Evolutionary conservation across 2,329 filamentous ascomycete species (phyloP), one percentile per base, ranked within the genome.

Genomic region (Cladobotryum protrusum): DNA sequence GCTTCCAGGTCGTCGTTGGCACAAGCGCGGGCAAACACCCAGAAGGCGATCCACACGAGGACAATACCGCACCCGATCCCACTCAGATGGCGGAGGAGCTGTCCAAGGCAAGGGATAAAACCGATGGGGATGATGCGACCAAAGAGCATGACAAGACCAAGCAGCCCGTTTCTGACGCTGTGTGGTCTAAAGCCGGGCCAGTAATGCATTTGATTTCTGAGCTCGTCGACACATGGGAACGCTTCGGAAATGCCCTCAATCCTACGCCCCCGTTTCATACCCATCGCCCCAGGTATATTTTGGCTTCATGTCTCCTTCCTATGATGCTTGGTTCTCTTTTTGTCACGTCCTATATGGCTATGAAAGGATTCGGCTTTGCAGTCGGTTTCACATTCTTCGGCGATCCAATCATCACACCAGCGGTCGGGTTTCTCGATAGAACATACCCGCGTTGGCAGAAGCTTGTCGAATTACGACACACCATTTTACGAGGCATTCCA

Each of bases 351-450:
- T 82, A 86, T 56, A 73, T 80, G 64, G 69, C 85, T 18, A 68
- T 79, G 40, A 93, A 92, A 61, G 76, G 77, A 2, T 66, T 78
- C 2, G 84, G 81, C 0, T 85, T 93, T 47, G 72, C 79, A 6
- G 56, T 80, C n/a, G 89, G 89, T 0, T 82, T 91, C 55, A 78
- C 72, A 2, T 89, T 95, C 71, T 95, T 95, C 55, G 87, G 86
- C 1, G 85, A 92, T 52, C 89, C 89, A 0, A 58, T 91, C 55
- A 82, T 92, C 49, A 71, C 73, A 32, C 77, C 76, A 12, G 79
- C 74, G 2, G 62, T 89, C 4, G 65, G 67, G 12, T 78, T 80
- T 57, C 66, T 88, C 24, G 84, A 87, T 64, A 70, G 67, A 13
- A 74, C 73, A 6, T 77, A 83, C 57, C 87, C 87, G 1, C 72